Evolutionary conservation across 169 alveolate genomes (phyloP), one percentile per base, ranked within the genome.

Genomic region (Babesia gibsoni): DNA sequence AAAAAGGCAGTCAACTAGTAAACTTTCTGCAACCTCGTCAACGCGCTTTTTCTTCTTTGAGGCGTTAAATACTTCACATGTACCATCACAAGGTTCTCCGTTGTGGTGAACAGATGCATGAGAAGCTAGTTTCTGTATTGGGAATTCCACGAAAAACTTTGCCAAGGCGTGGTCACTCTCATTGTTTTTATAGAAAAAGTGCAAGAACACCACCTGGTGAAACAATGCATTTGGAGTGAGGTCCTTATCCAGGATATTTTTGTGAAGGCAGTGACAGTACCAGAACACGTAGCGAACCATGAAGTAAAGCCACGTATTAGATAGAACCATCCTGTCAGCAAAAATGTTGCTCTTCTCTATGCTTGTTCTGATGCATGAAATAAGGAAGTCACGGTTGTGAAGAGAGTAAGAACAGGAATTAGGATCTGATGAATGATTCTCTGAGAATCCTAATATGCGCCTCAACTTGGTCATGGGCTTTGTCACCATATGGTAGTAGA

Each of bases 211-310:
- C 16, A 73, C 50, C 37, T 63, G 32, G 54, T 73, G 67, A 46
- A 73, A 54, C 23, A 50, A 32, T 8, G 18, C 80, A 46, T 75
- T 41, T 18, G 32, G 35, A 3, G 67, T 23, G 23, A 56, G 30
- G 46, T 65, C 42, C 27, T 53, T 68, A 42, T 50, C 67, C 48
- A 35, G 32, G 23, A 75, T 35, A 23, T 75, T 70, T 7, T 39
- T 56, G 53, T 75, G 73, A 30, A 75, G 58, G 48, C 84, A 75
- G 16, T 67, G 66, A 53, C 75, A 75, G 46, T 53, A 50, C 84
- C 84, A 75, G 56, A 63, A 63, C 25, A 59, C 68, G 50, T 58
- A 57, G 41, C 84, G 52, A 2, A 35, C 52, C 23, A 59, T 41
- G 49, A 75, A 75, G 80, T 75, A 75, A 33, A 75, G 43, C 61